A percentile compares a stretch with the other conserved stretches of the same genome.
phyloP scores from a whole-genome alignment of 768 basidiomycete species.

The Lentinula edodes region DNA sequence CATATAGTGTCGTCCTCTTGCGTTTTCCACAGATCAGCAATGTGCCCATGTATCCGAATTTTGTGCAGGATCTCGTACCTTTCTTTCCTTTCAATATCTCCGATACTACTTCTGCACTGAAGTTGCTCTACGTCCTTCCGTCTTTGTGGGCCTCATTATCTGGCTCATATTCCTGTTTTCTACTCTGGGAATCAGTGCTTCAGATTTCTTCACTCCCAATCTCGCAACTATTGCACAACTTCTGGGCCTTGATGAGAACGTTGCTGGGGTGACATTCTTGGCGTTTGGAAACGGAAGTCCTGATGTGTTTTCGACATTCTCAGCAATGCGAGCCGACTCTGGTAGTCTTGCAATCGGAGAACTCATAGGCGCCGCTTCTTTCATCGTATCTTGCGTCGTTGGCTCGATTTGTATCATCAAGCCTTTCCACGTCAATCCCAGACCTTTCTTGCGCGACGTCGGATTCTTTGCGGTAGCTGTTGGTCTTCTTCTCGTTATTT shows the following conservation, averaged over 20 bases:
- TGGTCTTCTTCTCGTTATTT: slow-evolving; percentile 63
- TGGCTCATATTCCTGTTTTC: slow-evolving; percentile 95
- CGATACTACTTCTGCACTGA: slow-evolving; percentile 66
- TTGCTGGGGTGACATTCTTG: slow-evolving; percentile 94
- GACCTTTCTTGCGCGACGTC: slow-evolving; percentile 88
- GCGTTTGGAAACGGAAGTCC: slow-evolving; percentile 98
- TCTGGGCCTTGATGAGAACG: slow-evolving; percentile 85
- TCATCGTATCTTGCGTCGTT: slow-evolving; percentile 94
- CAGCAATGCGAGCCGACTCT: slow-evolving; percentile 80
- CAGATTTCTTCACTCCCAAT: slow-evolving; percentile 98
- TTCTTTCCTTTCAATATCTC: slow-evolving; percentile 69
- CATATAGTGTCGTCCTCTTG: slow-evolving; percentile 60
- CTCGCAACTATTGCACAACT: slow-evolving; percentile 83
- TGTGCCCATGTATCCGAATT: slow-evolving; percentile 54
- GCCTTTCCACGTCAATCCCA: slow-evolving; percentile 79
- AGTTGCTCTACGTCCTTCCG: slow-evolving; percentile 44
- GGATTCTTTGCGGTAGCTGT: slow-evolving; percentile 91
- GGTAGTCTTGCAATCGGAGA: slow-evolving; percentile 93
- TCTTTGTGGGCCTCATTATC: slow-evolving; percentile 58
- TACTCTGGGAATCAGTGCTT: slow-evolving; percentile 89
- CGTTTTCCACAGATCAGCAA: slow-evolving; percentile 47
- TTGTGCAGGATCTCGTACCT: slow-evolving; percentile 58
- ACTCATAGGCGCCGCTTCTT: slow-evolving; percentile 89
- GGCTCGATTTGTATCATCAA: slow-evolving; percentile 98
- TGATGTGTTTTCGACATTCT: slow-evolving; percentile 94